A percentile compares a stretch with the other conserved stretches of the same genome.
These are phyloP conservation scores for Tylopilus vinaceipallidus DNA, from an alignment of 768 basidiomycete species.

Conservation along the genomic window DNA sequence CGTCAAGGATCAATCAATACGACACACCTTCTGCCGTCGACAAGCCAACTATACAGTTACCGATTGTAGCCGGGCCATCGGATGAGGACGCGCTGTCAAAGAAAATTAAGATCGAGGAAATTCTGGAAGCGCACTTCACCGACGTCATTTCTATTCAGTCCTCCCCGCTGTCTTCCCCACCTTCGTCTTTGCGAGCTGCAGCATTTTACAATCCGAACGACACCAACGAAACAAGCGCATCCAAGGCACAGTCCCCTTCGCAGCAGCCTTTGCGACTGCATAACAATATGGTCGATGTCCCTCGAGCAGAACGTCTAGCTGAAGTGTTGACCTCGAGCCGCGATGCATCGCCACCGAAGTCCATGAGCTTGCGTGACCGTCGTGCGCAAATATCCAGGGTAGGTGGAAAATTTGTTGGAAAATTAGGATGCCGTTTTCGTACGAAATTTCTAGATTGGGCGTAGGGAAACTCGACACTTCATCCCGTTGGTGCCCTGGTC, in stretches of 20 bases:
- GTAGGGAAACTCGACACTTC: slow-evolving; percentile 27
- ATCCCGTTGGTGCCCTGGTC: slow-evolving; percentile 31
- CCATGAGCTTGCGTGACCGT: slow-evolving; percentile 33
- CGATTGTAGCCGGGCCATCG: not conserved
- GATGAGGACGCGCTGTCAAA: slow-evolving; percentile 5
- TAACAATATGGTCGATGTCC: not conserved
- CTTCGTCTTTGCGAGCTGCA: slow-evolving; percentile 1
- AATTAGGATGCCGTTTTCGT: not conserved
- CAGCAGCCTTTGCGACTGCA: not conserved
- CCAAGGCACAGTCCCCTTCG: not conserved
- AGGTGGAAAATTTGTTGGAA: slow-evolving; percentile 3
- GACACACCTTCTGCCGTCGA: not conserved
- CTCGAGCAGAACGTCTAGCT: not conserved
- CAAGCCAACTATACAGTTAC: not conserved
- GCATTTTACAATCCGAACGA: not conserved
- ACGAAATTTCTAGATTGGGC: slow-evolving; percentile 21
- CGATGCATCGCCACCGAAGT: slow-evolving; percentile 17
- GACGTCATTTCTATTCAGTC: slow-evolving; percentile 15
- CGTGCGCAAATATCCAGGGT: slow-evolving; percentile 31
- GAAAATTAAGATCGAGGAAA: slow-evolving; percentile 20
- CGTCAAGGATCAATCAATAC: not conserved
- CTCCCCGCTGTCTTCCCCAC: slow-evolving; percentile 15
- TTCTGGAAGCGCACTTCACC: not conserved
- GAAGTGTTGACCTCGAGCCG: not conserved
- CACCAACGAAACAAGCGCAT: not conserved